Evolutionary conservation across 2,329 filamentous ascomycete genomes (phyloP).

Genomic region (Diaporthe sp.): DNA sequence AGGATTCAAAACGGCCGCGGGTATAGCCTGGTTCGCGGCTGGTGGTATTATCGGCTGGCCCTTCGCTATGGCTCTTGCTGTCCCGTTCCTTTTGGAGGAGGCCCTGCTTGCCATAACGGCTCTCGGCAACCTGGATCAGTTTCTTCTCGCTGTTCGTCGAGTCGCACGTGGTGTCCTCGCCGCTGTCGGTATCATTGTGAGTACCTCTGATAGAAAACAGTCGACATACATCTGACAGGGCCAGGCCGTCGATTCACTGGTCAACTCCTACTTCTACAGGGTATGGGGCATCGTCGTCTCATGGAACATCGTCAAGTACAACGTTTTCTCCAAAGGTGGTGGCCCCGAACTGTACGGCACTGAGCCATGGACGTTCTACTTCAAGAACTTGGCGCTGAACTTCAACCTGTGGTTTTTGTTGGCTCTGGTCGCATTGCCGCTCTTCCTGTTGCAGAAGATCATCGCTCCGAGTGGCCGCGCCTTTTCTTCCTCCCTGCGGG

Average conservation of each 20-base stretch:
- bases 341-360: constrained; percentile 95
- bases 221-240: constrained; percentile 43
- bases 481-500: constrained; percentile 79
- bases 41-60: constrained; percentile 94
- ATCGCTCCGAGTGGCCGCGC: constrained; percentile 71
- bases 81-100: constrained; percentile 87
- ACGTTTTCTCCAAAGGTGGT: constrained; percentile 85
- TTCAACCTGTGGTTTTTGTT: constrained; percentile 96
- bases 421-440: constrained; percentile 79
- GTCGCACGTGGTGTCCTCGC: constrained; percentile 76
- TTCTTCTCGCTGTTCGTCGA: constrained; percentile 71
- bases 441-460: constrained; percentile 80
- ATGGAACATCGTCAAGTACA: constrained; percentile 96
- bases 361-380: constrained; percentile 97
- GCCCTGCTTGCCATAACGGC: constrained; percentile 63
- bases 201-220: constrained; percentile 47
- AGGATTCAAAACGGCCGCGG: constrained; percentile 82
- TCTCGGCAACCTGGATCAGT: constrained; percentile 67
- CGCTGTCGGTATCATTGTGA: constrained; percentile 77
- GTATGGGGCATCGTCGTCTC: constrained; percentile 78
- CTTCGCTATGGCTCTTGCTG: constrained; percentile 85
- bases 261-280: constrained; percentile 90
- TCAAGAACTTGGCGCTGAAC: constrained; percentile 90
- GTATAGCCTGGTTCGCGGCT: constrained; percentile 90
- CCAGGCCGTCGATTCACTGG: constrained; percentile 75